These are phyloP conservation scores for Xylogone sp. DNA, from an alignment of 2,329 filamentous ascomycete genomes.

Conservation along the genomic window DNA sequence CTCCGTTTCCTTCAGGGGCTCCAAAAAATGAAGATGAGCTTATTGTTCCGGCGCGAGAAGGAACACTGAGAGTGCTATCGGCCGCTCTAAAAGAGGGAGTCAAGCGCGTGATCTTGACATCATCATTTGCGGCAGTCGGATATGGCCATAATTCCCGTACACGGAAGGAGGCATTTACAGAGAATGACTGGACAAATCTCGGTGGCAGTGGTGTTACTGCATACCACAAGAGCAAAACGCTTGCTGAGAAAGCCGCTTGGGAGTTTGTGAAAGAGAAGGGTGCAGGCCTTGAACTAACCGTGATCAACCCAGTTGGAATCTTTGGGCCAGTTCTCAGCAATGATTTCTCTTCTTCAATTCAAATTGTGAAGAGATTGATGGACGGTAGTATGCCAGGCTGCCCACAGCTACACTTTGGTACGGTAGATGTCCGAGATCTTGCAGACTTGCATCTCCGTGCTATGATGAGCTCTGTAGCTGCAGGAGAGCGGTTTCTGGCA, in stretches of 20 bases:
- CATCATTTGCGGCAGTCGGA: slow-evolving; percentile 11
- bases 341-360: slow-evolving; percentile 20
- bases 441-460: slow-evolving; percentile 26
- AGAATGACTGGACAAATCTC: slow-evolving; percentile 27
- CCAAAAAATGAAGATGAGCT: slow-evolving; percentile 30
- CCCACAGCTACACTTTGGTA: slow-evolving; percentile 20
- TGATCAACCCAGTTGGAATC: slow-evolving; percentile 26
- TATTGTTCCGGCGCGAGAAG: slow-evolving; percentile 29
- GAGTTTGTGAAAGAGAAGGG: slow-evolving; percentile 28
- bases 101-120: slow-evolving; percentile 18
- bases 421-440: slow-evolving; percentile 30
- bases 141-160: slow-evolving; percentile 18
- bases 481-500: slow-evolving; percentile 22
- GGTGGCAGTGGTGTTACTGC: slow-evolving; percentile 13
- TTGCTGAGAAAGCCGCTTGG: slow-evolving; percentile 31
- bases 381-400: slow-evolving; percentile 26
- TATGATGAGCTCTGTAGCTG: slow-evolving; percentile 22
- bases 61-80: slow-evolving; percentile 26
- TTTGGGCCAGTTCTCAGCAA: slow-evolving; percentile 27
- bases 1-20: slow-evolving; percentile 19
- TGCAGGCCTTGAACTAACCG: slow-evolving; percentile 22
- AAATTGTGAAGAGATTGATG: slow-evolving; percentile 22
- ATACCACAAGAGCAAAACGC: slow-evolving; percentile 30
- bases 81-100: slow-evolving; percentile 23
- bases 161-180: slow-evolving; percentile 21